Percentiles rank a stretch among this genome's conserved stretches.
phyloP scores from a whole-genome alignment of 1,284 basidiomycete species.

The Puccinia horiana region DNA sequence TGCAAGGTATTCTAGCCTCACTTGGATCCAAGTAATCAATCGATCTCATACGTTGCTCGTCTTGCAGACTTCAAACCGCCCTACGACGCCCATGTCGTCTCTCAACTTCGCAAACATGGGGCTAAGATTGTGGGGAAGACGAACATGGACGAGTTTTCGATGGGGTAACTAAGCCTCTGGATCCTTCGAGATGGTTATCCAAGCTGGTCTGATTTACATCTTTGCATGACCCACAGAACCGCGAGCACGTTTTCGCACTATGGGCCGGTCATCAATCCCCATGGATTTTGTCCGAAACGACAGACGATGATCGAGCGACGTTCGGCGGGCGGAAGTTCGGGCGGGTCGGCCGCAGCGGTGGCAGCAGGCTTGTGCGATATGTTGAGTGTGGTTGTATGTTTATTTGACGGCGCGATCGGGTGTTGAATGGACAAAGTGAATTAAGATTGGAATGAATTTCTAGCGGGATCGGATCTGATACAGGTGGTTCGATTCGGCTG shows the following conservation, averaged over 20 bases:
- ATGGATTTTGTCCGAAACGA: conserved; percentile 57
- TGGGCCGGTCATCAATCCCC: conserved; percentile 78
- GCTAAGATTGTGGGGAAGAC: conserved; percentile 80
- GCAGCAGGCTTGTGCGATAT: conserved; percentile 74
- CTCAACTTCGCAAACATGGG: conserved; percentile 67
- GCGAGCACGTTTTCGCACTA: conserved; percentile 70
- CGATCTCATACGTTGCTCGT: background rate
- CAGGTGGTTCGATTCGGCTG: conserved; percentile 87
- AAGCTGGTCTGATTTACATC: conserved; percentile 7
- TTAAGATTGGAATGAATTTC: background rate
- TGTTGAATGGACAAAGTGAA: too few relatives aligned
- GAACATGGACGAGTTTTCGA: conserved; percentile 97
- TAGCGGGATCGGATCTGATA: conserved; percentile 89
- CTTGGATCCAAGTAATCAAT: background rate
- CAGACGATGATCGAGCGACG: conserved; percentile 63
- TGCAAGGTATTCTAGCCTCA: background rate
- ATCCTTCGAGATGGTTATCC: conserved; percentile 10
- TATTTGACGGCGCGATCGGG: background rate
- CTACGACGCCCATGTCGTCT: conserved; percentile 83
- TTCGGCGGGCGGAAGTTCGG: conserved; percentile 70
- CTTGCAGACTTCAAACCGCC: conserved; percentile 71
- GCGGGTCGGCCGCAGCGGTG: conserved; percentile 79
- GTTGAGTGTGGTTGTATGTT: conserved; percentile 62
- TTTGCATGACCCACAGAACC: conserved; percentile 65
- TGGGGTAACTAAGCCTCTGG: conserved; percentile 69